Base-by-base conservation (phyloP, 192 early-diverging fungal genomes). In the Gaertneriomyces semiglobifer region DNA sequence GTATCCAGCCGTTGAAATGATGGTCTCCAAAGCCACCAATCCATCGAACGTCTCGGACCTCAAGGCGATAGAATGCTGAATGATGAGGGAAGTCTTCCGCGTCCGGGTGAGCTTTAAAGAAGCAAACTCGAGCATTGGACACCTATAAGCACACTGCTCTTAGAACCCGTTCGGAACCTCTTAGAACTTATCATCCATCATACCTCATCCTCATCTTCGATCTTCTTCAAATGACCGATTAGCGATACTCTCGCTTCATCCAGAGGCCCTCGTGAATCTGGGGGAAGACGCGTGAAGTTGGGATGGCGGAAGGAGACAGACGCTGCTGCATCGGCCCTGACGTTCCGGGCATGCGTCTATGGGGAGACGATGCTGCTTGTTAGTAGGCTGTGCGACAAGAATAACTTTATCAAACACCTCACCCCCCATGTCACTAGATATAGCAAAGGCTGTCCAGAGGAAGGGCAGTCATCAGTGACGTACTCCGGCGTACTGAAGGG, bases 371-470 rank as follows among this genome's bases (percentile, higher is more conserved):
- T 16, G 33, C n/a, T 33, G 18, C 5, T 12, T 39, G 8, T 57
- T 4, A 57, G 14, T 3, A 61, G 44, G 38, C 4, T 3, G 14
- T 61, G 16, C 0, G 14, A 44, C 14, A 45, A 5, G 60, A 45
- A 9, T n/a, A 6, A 4, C 18, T 14, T 58, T 58, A 33, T 61
- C 12, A 33, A 3, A 18, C 6, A 45, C 52, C 60, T 33, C 25
- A 61, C 60, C 7, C 63, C 63, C 63, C 63, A 65, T 39, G 63
- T 65, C 1, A 65, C 63, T 12, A 65, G 40, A 48, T 65, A 65
- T 53, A 65, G 20, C 14, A 65, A 39, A 12, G 48, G 48, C 16
- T 54, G 14, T 38, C 63, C 63, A 14, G 45, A 51, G 53, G 48
- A 53, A 16, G 60, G 60, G 44, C 60, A 61, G 14, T 65, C 63